These are phyloP conservation scores for Perkinsus marinus DNA, from an alignment of 169 alveolate species.

Conservation along the genomic window DNA sequence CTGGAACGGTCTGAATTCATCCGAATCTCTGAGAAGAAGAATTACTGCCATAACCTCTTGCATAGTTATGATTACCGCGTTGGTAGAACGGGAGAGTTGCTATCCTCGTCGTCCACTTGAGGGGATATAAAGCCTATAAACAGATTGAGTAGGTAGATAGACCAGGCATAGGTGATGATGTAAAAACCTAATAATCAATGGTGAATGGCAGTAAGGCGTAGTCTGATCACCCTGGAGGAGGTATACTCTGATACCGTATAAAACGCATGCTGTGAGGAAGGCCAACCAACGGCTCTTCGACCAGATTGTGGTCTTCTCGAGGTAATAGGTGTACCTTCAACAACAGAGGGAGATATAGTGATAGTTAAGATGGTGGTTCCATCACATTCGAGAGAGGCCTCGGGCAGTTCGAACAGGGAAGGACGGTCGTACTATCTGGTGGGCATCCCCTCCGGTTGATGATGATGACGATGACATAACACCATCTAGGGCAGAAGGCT, in stretches of 20 bases:
- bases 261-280: neutral
- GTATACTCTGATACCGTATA: slow-evolving; percentile 22
- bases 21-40: slow-evolving; percentile 26
- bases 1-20: slow-evolving; percentile 60
- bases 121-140: slow-evolving; percentile 68
- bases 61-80: slow-evolving; percentile 18
- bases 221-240: slow-evolving; percentile 20
- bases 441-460: neutral
- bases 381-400: neutral
- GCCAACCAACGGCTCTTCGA: slow-evolving; percentile 22
- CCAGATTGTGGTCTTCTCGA: slow-evolving; percentile 26
- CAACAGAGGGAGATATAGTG: neutral
- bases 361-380: neutral
- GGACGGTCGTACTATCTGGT: neutral
- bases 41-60: slow-evolving; percentile 38
- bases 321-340: slow-evolving; percentile 1
- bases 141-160: slow-evolving; percentile 52
- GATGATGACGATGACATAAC: neutral
- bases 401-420: neutral
- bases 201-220: neutral
- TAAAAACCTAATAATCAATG: slow-evolving; percentile 40
- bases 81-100: slow-evolving; percentile 60
- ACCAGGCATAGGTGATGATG: slow-evolving; percentile 59
- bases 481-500: neutral
- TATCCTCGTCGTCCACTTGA: slow-evolving; percentile 63